These are phyloP conservation scores for Trametes cingulata DNA, from an alignment of 768 basidiomycete species.

Conservation along the genomic window DNA sequence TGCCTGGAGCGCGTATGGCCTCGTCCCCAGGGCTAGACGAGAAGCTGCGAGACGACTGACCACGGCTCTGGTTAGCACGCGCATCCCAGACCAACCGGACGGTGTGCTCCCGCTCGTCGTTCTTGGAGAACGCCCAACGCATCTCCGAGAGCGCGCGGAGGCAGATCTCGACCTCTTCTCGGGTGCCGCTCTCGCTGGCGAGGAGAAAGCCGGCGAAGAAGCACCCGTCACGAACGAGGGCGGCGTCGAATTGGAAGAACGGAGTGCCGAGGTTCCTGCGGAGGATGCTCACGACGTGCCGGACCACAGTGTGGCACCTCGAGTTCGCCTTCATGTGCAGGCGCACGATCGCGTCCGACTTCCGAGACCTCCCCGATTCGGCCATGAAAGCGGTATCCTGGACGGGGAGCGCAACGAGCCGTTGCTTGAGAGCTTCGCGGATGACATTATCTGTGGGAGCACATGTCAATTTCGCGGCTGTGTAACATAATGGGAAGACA, in stretches of 20 bases:
- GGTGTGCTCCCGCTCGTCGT: constrained; percentile 68
- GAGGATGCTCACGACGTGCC: constrained; percentile 48
- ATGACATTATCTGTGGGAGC: constrained; percentile 71
- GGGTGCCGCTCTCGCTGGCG: constrained; percentile 52
- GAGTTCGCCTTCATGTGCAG: constrained; percentile 45
- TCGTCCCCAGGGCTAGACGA: constrained; percentile 21
- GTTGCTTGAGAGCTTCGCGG: constrained; percentile 77
- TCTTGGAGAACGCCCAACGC: constrained; percentile 79
- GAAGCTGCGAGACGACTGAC: constrained; percentile 19
- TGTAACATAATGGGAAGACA: constrained; percentile 21
- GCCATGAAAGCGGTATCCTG: constrained; percentile 19
- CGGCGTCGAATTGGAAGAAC: constrained; percentile 85
- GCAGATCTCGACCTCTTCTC: constrained; percentile 59
- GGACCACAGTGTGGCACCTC: constrained; percentile 47
- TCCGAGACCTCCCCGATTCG: constrained; percentile 25
- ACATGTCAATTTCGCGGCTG: constrained; percentile 6
- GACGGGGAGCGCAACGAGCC: constrained; percentile 36
- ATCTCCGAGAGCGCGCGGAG: constrained; percentile 77
- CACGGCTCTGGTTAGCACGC: constrained; percentile 20
- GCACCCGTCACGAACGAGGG: constrained; percentile 84
- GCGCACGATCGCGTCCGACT: constrained; percentile 34
- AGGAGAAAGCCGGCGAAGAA: constrained; percentile 84
- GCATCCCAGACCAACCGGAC: constrained; percentile 50
- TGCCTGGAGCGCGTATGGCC: constrained; percentile 14
- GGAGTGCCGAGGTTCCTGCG: constrained; percentile 49